Conservation (phyloP, 2,329 filamentous ascomycete genomes). For the Xylariaceae sp. region DNA sequence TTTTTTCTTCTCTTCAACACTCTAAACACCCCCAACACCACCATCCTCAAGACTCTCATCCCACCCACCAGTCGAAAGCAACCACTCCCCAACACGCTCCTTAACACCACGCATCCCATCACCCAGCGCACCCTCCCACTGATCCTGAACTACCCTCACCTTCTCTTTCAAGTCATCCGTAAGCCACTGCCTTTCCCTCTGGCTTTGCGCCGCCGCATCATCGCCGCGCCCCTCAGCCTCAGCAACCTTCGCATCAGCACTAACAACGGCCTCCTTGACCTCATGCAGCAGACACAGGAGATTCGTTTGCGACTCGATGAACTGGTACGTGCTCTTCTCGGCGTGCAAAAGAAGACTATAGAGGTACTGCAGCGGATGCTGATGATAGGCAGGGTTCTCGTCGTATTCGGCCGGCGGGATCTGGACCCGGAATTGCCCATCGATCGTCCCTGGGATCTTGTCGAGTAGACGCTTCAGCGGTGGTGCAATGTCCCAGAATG, state of each 20-base stretch:
- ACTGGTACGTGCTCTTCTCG: conserved; percentile 91
- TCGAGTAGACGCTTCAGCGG: conserved; percentile 73
- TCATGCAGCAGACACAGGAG: conserved; percentile 86
- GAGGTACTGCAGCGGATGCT: conserved; percentile 85
- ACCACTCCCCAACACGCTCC: conserved; percentile 66
- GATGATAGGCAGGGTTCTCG: conserved; percentile 78
- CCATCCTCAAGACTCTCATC: conserved; percentile 68
- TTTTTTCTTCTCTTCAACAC: too few relatives aligned
- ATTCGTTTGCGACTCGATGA: conserved; percentile 93
- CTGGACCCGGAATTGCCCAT: conserved; percentile 60
- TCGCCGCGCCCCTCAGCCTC: conserved; percentile 57
- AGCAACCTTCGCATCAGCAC: conserved; percentile 55
- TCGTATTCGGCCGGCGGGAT: conserved; percentile 76
- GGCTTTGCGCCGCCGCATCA: conserved; percentile 51
- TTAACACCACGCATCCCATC: conserved; percentile 70
- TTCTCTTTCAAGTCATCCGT: conserved; percentile 91
- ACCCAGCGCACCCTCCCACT: conserved; percentile 86
- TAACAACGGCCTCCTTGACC: conserved; percentile 74
- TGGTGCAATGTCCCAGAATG: conserved; percentile 97
- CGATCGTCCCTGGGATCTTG: conserved; percentile 58
- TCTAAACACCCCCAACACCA: conserved; percentile 45
- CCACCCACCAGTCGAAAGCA: conserved; percentile 80
- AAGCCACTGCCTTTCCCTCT: conserved; percentile 64
- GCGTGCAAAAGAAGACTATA: conserved; percentile 81
- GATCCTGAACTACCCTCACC: conserved; percentile 82